Evolutionary conservation across 2,329 filamentous ascomycete genomes (phyloP).

Genomic region (Aspergillus floridensis): DNA sequence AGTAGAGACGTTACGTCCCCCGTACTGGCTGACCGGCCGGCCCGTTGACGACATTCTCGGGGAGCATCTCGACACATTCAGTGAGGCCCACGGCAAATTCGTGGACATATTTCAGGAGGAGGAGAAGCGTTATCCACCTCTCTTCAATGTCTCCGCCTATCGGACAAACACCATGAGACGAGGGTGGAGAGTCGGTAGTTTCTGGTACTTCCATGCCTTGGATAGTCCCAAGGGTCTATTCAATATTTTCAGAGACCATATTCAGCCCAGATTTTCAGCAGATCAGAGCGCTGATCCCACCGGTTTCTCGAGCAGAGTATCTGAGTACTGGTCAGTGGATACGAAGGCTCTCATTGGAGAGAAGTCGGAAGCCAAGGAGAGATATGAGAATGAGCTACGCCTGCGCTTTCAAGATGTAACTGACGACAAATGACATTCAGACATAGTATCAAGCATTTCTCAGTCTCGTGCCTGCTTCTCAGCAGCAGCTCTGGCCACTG

Average conservation of each 20-base stretch:
- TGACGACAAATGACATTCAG: too few relatives aligned
- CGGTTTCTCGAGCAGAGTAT: too few relatives aligned
- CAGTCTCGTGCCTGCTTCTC: too few relatives aligned
- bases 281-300: too few relatives aligned
- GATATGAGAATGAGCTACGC: too few relatives aligned
- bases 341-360: too few relatives aligned
- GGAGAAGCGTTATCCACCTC: slow-evolving; percentile 10
- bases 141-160: neutral
- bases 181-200: slow-evolving; percentile 24
- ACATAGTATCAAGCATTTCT: too few relatives aligned
- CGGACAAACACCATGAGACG: slow-evolving; percentile 22
- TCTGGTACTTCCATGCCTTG: slow-evolving; percentile 30
- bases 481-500: too few relatives aligned
- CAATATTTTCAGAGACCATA: slow-evolving; percentile 25
- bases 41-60: neutral
- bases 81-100: slow-evolving; percentile 1
- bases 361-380: too few relatives aligned
- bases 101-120: slow-evolving; percentile 12
- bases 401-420: too few relatives aligned
- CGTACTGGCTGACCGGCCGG: neutral
- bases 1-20: neutral
- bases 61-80: neutral
- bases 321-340: too few relatives aligned
- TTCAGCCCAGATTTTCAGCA: slow-evolving; percentile 16
- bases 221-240: slow-evolving; percentile 25